Base-by-base conservation (phyloP, 768 basidiomycete species). In the Chalciporus sphaerocephalus region DNA sequence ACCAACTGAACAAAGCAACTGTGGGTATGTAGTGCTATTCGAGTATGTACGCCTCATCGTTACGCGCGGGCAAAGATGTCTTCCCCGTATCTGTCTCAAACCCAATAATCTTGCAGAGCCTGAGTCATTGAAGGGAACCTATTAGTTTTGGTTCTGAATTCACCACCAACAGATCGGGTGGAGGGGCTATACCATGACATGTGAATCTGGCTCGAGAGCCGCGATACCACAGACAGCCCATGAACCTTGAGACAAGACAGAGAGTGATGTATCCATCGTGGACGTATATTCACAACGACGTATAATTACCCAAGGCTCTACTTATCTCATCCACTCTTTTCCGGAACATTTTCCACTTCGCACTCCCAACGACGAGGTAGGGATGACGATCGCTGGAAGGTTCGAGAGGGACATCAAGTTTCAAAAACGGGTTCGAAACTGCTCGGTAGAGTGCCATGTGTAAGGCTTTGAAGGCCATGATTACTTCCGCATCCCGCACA, bases 31-130 rank as follows among this genome's bases (percentile, higher is more conserved):
- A 56, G 13, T 32, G 25, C 27, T 34, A 16, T n/a, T 30, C 38
- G 15, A 33, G 5, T 4, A 24, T 15, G 11, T 30, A 20, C n/a
- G n/a, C n/a, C n/a, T n/a, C n/a, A n/a, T n/a, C n/a, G n/a, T n/a
- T n/a, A n/a, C n/a, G 17, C 17, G 39, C 11, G 7, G 22, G n/a
- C 21, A 44, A 37, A 16, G 3, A 59, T 65, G 61, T 65, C 30
- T 46, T 72, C 88, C 87, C 77, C 91, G 90, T 92, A 94, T 92
- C 92, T 94, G 91, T 94, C 91, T 80, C 83, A 85, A 73, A 73
- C 69, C 72, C 70, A 69, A 81, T 69, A 52, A 59, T 69, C 78
- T 87, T 60, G 47, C 66, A 69, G 72, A 70, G 79, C 69, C 80
- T 81, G 81, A 87, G 90, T 92, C 92, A 92, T 85, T 80, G 69